Conservation (phyloP, 805 yeast species). For the Ogataea nakhonphanomensis region DNA sequence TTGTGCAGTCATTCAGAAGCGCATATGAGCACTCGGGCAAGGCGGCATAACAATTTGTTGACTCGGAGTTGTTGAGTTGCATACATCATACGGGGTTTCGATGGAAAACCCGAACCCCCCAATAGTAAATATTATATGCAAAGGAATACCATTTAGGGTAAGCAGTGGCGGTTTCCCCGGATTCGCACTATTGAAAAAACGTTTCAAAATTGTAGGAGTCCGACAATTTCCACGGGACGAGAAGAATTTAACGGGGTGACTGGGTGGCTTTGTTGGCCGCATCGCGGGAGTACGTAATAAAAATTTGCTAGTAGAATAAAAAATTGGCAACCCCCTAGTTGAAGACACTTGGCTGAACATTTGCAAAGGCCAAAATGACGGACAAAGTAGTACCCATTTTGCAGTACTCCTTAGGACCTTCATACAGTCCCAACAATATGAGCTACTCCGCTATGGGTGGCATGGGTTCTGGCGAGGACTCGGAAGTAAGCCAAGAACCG, state of each 20-base stretch:
- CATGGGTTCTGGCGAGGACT: conserved; percentile 1
- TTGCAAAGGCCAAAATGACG: conserved; percentile 5
- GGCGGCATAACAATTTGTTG: conserved; percentile 2
- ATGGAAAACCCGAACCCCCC: conserved; percentile 3
- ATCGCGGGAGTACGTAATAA: conserved; percentile 1
- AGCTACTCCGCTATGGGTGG: no score
- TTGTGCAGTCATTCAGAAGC: conserved; percentile 55
- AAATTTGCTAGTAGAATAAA: conserved; percentile 11
- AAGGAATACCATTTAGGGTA: not conserved
- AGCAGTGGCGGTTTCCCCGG: conserved; percentile 1
- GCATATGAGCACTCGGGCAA: conserved; percentile 38
- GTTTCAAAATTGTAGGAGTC: conserved; percentile 7
- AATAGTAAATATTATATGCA: not conserved
- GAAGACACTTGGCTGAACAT: not conserved
- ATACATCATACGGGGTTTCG: conserved; percentile 4
- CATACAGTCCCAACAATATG: not conserved
- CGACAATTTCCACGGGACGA: conserved; percentile 1
- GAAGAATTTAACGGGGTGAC: conserved; percentile 9
- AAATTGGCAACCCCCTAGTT: conserved; percentile 11
- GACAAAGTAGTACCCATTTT: conserved; percentile 9
- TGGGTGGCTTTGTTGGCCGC: conserved; percentile 4
- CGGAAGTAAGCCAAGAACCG: conserved; percentile 10
- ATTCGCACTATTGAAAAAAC: conserved; percentile 1
- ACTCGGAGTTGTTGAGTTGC: conserved; percentile 1
- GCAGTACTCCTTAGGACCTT: conserved; percentile 5